Evolutionary conservation across 257 asterid species (phyloP).

Genomic region (Solanum piurae): DNA sequence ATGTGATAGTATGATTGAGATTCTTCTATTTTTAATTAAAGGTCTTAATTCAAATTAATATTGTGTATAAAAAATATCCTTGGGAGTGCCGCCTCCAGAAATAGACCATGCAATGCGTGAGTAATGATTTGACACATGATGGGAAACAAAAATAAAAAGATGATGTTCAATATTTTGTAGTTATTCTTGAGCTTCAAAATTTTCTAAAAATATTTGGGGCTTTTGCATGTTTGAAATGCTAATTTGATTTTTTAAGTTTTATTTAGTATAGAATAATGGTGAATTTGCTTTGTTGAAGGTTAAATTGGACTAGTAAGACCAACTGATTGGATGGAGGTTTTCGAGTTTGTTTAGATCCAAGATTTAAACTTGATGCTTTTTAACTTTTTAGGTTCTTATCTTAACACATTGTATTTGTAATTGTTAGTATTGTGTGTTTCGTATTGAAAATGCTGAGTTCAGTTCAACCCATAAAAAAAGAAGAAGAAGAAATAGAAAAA

Average conservation of each 20-base stretch:
- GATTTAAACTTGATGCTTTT: not conserved
- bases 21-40: accelerated
- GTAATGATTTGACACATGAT: not conserved
- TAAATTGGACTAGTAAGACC: not conserved
- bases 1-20: not conserved
- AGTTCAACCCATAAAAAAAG: not conserved
- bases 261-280: not conserved
- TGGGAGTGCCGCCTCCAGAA: not conserved
- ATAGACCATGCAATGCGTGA: not conserved
- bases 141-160: not conserved
- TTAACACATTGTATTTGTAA: not conserved
- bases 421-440: not conserved
- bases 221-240: not conserved
- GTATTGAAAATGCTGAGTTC: not conserved
- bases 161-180: not conserved
- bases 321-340: not conserved
- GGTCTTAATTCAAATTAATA: too few relatives aligned
- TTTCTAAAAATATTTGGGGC: not conserved
- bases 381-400: not conserved
- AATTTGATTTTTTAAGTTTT: not conserved
- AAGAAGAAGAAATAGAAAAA: not conserved
- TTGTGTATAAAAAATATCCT: too few relatives aligned
- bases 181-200: not conserved
- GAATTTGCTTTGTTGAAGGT: not conserved
- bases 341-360: not conserved